phyloP scores from a whole-genome alignment of 2,329 filamentous ascomycete genomes.

The Tympanopsis confertula region DNA sequence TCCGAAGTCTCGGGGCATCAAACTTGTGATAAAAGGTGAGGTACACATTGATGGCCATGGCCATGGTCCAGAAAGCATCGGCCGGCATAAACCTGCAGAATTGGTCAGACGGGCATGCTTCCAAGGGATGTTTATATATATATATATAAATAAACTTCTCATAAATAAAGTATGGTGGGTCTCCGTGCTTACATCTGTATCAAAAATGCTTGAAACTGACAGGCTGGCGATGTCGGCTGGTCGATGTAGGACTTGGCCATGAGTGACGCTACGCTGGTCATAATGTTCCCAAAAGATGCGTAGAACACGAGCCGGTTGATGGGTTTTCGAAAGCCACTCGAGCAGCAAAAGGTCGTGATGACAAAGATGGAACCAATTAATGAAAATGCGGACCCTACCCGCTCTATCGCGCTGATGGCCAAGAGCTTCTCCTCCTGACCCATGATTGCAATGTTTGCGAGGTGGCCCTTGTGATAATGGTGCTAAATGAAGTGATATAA shows the following conservation, averaged over 20 bases:
- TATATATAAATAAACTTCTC: constrained; percentile 4
- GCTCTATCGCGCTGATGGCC: constrained; percentile 51
- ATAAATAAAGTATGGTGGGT: too few species aligned
- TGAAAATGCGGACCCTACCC: constrained; percentile 59
- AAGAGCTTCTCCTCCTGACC: constrained; percentile 31
- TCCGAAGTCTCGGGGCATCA: constrained; percentile 48
- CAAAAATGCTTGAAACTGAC: constrained; percentile 66
- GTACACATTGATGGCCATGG: constrained; percentile 77
- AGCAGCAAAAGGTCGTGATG: constrained; percentile 58
- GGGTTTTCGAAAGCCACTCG: constrained; percentile 66
- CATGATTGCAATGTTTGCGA: too few species aligned
- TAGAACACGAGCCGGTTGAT: constrained; percentile 80
- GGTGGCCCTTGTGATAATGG: too few species aligned
- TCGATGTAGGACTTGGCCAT: constrained; percentile 53
- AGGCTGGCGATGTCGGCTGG: constrained; percentile 16
- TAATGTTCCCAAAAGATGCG: constrained; percentile 69
- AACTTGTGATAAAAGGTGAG: constrained; percentile 70
- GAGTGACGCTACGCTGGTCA: constrained; percentile 66
- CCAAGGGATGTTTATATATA: constrained; percentile 3
- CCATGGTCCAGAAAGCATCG: constrained; percentile 65
- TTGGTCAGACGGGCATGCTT: constrained; percentile 4
- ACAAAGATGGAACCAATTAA: constrained; percentile 61
- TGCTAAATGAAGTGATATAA: too few species aligned
- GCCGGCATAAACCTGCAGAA: constrained; percentile 63
- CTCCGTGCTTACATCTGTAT: constrained; percentile 70